Evolutionary conservation across 768 basidiomycete genomes (phyloP).

Genomic region (Butyriboletus loyo): DNA sequence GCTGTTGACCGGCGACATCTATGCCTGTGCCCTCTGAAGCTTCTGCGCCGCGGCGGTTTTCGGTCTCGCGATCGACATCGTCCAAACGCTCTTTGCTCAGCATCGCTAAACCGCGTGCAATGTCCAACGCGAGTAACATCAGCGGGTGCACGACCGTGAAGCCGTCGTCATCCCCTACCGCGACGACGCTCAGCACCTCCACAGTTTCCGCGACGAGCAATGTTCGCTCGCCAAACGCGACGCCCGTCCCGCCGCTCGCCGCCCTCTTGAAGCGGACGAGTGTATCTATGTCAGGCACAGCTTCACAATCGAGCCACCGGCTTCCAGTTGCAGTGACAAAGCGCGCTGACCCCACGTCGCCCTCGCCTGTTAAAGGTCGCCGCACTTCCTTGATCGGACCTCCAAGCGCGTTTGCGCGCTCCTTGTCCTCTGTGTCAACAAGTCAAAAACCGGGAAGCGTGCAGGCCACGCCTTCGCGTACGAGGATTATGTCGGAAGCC

Average conservation of each 20-base stretch:
- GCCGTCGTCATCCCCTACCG: conserved; percentile 26
- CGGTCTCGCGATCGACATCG: conserved; percentile 42
- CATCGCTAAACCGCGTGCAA: conserved; percentile 49
- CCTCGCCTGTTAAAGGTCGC: conserved; percentile 27
- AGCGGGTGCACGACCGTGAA: conserved; percentile 54
- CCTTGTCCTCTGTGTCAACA: conserved; percentile 15
- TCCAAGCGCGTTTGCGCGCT: conserved; percentile 26
- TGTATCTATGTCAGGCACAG: conserved; percentile 37
- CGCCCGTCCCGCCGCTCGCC: conserved; percentile 41
- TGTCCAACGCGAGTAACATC: conserved; percentile 47
- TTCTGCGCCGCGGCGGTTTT: conserved; percentile 42
- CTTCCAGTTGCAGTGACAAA: conserved; percentile 37
- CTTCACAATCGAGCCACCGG: conserved; percentile 34
- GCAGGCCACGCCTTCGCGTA: conserved; percentile 36
- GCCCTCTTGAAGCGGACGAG: conserved; percentile 36
- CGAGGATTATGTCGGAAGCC: conserved; percentile 46
- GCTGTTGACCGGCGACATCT: conserved; percentile 4
- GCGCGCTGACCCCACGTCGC: conserved; percentile 28
- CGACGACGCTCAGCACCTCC: conserved; percentile 27
- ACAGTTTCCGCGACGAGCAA: conserved; percentile 20
- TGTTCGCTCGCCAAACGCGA: conserved; percentile 49
- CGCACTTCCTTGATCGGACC: conserved; percentile 28
- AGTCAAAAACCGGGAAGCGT: conserved; percentile 20
- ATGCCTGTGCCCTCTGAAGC: conserved; percentile 49
- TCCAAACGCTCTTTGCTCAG: conserved; percentile 43